phyloP scores from a whole-genome alignment of 202 grass and related monocot genomes.

The Bolboschoenoplectus hybrid region DNA sequence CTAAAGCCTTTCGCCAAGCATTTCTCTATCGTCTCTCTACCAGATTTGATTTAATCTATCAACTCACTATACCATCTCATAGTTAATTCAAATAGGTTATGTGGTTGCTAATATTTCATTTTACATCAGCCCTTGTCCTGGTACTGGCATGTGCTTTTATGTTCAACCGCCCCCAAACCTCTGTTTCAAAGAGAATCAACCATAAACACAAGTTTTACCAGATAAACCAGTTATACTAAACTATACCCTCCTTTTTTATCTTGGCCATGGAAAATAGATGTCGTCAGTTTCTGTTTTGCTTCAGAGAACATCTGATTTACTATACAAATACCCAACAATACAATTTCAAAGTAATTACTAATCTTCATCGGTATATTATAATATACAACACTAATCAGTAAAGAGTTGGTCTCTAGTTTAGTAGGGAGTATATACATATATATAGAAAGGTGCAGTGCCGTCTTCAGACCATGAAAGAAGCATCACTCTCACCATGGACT shows the following conservation, averaged over 20 bases:
- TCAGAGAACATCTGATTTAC: conserved; percentile 6
- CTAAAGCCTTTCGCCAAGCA: too few relatives aligned
- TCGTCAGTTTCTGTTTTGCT: background rate
- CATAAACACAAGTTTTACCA: background rate
- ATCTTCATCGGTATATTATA: background rate
- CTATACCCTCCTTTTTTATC: background rate
- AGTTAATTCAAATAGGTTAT: background rate
- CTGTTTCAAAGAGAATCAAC: background rate
- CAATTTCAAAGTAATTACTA: conserved; percentile 1
- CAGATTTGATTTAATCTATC: background rate
- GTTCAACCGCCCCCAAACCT: background rate
- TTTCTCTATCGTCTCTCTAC: too few relatives aligned
- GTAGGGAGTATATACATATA: background rate
- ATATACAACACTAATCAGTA: background rate
- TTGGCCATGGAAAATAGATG: background rate
- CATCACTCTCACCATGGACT: conserved; percentile 55
- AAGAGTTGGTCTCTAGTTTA: background rate
- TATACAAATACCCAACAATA: conserved; percentile 19
- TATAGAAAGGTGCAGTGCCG: background rate
- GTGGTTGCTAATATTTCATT: background rate
- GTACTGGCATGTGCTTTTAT: background rate
- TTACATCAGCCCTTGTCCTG: background rate
- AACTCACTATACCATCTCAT: background rate
- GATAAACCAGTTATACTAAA: background rate
- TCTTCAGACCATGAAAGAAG: conserved; percentile 67